Evolutionary conservation across 495 filamentous ascomycete genomes (phyloP).

Genomic region (Penicillium longicatenatum): DNA sequence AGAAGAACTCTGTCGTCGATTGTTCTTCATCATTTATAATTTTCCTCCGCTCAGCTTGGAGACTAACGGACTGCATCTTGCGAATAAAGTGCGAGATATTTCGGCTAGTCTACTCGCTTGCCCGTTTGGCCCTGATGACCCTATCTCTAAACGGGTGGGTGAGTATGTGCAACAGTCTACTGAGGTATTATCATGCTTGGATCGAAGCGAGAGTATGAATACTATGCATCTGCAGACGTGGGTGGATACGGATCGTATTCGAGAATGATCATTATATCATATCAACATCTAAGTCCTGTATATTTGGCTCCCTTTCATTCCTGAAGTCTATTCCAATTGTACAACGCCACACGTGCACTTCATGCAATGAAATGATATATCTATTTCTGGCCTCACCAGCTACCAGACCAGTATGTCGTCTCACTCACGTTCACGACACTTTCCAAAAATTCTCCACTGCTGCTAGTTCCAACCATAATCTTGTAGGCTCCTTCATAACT

Average conservation of each 20-base stretch:
- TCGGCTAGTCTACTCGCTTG: constrained; percentile 24
- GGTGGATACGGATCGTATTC: constrained; percentile 29
- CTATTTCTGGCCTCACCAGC: not conserved
- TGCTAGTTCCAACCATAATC: constrained; percentile 18
- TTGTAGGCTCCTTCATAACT: constrained; percentile 15
- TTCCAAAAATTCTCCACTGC: constrained; percentile 17
- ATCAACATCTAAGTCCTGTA: not conserved
- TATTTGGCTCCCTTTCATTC: not conserved
- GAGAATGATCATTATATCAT: not conserved
- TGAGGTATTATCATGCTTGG: constrained; percentile 22
- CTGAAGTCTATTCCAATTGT: too few species aligned
- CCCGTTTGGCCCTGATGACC: constrained; percentile 22
- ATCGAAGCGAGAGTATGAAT: constrained; percentile 25
- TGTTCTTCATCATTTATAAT: constrained; percentile 21
- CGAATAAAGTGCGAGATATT: constrained; percentile 28
- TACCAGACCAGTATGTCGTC: constrained; percentile 22
- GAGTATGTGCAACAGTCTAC: constrained; percentile 24
- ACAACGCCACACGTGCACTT: too few species aligned
- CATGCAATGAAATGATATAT: too few species aligned
- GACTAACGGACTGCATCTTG: constrained; percentile 24
- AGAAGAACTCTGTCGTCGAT: constrained; percentile 19
- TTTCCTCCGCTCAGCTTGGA: constrained; percentile 17
- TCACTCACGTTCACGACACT: constrained; percentile 12
- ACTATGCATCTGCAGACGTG: constrained; percentile 26
- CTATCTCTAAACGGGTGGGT: constrained; percentile 17